Base-by-base conservation (phyloP, 2,329 filamentous ascomycete species). In the Fusarium mundagurra region DNA sequence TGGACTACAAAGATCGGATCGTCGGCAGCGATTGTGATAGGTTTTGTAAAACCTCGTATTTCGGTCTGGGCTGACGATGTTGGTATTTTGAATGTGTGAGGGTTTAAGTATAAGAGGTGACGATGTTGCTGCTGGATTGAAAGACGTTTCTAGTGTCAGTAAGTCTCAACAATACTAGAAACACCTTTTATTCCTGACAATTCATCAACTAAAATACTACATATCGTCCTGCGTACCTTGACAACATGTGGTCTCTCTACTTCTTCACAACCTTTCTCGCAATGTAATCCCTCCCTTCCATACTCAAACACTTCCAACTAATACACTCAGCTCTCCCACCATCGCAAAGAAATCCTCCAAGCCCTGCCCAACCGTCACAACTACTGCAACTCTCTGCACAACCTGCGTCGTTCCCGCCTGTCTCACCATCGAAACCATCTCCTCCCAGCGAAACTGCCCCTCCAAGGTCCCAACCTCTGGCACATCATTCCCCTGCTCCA, bases 351-450 rank as follows among this genome's bases (percentile, higher is more conserved):
- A 67, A 45, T 20, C 43, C 44, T 10, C 45, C 31, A 67, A 65
- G 3, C 61, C 64, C 11, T 84, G 82, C 48, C 82, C 83, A 41
- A 83, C 81, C 29, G 76, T 83, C 20, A 82, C 80, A 17, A 70
- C 76, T 38, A 83, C 81, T 1, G 72, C 74, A 18, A 71, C 79
- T 24, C 61, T 81, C 47, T 84, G 83, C 74, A 72, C 76, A 24
- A 83, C 81, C 10, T 84, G 83, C 68, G 18, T 74, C 12, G 63
- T 79, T n/a, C 73, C 71, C 17, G 72, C 73, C 7, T 84, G 83
- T 67, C 65, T 84, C 45, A 63, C 38, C 33, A 54, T 81, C 29
- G 72, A 74, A 18, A 83, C 82, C n/a, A 67, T 83, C 34, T 79
- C 80, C 29, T 76, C 79, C 50, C 79, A 77, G 5, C 76, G 77